phyloP scores from a whole-genome alignment of 2,329 filamentous ascomycete species.

The Apiospora rasikravindrae region DNA sequence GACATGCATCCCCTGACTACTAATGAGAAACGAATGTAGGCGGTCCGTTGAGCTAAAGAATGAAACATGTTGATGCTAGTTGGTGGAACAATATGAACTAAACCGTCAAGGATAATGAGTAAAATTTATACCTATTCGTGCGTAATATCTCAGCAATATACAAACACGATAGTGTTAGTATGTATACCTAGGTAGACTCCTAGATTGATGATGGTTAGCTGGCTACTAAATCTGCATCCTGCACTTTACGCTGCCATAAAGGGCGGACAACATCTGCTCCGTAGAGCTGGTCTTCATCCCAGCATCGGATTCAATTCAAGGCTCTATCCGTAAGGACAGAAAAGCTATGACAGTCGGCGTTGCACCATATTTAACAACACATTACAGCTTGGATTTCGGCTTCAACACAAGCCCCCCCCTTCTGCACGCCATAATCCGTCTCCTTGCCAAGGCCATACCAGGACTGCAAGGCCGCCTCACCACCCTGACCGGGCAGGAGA shows the following conservation, averaged over 20 bases:
- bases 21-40: neutral
- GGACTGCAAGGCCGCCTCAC: slow-evolving; percentile 67
- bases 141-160: too few species aligned
- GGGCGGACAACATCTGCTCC: neutral
- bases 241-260: neutral
- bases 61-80: neutral
- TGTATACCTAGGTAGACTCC: too few species aligned
- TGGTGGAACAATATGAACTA: neutral
- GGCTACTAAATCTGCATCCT: too few species aligned
- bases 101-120: too few species aligned
- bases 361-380: neutral
- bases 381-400: slow-evolving; percentile 49
- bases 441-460: slow-evolving; percentile 84
- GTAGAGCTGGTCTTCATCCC: neutral
- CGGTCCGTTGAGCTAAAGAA: neutral
- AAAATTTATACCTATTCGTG: too few species aligned
- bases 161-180: too few species aligned
- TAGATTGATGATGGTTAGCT: too few species aligned
- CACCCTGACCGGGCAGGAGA: slow-evolving; percentile 72
- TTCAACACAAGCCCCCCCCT: slow-evolving; percentile 64
- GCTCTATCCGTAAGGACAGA: neutral
- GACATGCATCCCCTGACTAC: neutral
- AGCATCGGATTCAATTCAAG: neutral
- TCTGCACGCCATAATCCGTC: slow-evolving; percentile 69
- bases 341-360: neutral